These are phyloP conservation scores for Teratosphaeria destructans DNA, from an alignment of 2,329 filamentous ascomycete species.

Conservation along the genomic window DNA sequence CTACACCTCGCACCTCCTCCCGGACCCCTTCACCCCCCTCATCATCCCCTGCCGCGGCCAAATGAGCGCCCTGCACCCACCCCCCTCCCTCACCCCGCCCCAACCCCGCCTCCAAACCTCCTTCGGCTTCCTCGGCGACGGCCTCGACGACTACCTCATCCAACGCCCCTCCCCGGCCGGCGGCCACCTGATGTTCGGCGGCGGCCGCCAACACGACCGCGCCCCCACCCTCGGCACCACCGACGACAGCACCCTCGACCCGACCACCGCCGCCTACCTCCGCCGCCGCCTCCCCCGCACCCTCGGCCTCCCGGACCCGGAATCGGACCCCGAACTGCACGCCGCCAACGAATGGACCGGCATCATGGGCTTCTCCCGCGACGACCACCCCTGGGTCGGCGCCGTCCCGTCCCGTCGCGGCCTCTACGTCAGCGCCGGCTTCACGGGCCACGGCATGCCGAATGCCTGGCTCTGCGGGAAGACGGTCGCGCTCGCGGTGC, in stretches of 20 bases:
- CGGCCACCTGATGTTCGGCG: slow-evolving; percentile 59
- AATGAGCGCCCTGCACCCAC: slow-evolving; percentile 55
- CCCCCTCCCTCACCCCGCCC: slow-evolving; percentile 23
- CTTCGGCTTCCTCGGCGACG: slow-evolving; percentile 54
- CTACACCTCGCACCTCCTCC: slow-evolving; percentile 69
- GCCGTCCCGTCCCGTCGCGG: slow-evolving; percentile 41
- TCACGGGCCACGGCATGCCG: slow-evolving; percentile 62
- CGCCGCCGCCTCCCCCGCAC: slow-evolving; percentile 31
- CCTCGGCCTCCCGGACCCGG: slow-evolving; percentile 26
- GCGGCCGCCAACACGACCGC: slow-evolving; percentile 49
- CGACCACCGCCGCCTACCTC: slow-evolving; percentile 46
- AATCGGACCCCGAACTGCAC: slow-evolving; percentile 33
- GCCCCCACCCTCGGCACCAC: slow-evolving; percentile 44
- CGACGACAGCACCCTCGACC: slow-evolving; percentile 50
- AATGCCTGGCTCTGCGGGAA: slow-evolving; percentile 57
- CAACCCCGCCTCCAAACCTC: slow-evolving; percentile 42
- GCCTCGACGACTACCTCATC: slow-evolving; percentile 61
- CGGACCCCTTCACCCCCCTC: slow-evolving; percentile 51
- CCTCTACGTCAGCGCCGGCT: slow-evolving; percentile 30
- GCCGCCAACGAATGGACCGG: slow-evolving; percentile 57
- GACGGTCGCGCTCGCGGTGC: slow-evolving; percentile 51
- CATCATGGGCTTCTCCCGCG: slow-evolving; percentile 66
- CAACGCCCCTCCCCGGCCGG: slow-evolving; percentile 47
- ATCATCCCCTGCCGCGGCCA: slow-evolving; percentile 71
- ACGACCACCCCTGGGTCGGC: slow-evolving; percentile 62